Evolutionary conservation across 2,329 filamentous ascomycete genomes (phyloP), one percentile per base, ranked within the genome.

Genomic region (Magnaporthiopsis incrustans): DNA sequence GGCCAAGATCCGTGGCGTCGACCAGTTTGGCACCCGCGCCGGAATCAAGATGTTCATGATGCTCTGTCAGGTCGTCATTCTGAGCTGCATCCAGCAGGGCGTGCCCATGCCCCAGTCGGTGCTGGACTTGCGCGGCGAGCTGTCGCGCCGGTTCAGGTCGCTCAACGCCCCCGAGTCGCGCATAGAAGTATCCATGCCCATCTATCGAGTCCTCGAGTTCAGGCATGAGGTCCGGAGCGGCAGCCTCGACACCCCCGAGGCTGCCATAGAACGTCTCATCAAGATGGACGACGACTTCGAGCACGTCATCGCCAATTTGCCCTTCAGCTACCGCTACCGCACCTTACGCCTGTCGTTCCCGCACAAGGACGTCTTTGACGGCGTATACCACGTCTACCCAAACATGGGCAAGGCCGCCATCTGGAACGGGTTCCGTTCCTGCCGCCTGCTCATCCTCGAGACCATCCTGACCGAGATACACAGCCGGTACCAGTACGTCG

Each of bases 11-110:
- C 78, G 83, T 61, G 83, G 82, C 25, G 68, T 73, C 12, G 73
- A 72, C 3, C 81, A 83, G 65, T 79, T 85, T 67, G 71, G 69
- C 56, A 80, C 77, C 14, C 71, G 71, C 57, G 77, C 77, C 2
- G 81, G 82, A 4, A 73, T 77, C 53, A 75, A 79, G 64, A 81
- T 85, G 79, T 85, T 85, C 68, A 74, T 80, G 64, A 82, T 84
- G 77, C 75, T 84, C 35, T 81, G 76, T 38, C 77, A 83, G 64
- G 79, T 77, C 63, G 76, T 82, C 44, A 73, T 83, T 65, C 79
- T 84, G 66, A 81, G 77, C 67, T 84, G 82, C 69, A 76, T 83
- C 32, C 81, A 83, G 66, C 77, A 76, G 62, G 77, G 78, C 44
- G 71, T 79, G 33, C 76, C 79, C 15, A 78, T 84, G 74, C 82